Base-by-base conservation (phyloP, 768 basidiomycete genomes). In the Naematelia aurantialba region DNA sequence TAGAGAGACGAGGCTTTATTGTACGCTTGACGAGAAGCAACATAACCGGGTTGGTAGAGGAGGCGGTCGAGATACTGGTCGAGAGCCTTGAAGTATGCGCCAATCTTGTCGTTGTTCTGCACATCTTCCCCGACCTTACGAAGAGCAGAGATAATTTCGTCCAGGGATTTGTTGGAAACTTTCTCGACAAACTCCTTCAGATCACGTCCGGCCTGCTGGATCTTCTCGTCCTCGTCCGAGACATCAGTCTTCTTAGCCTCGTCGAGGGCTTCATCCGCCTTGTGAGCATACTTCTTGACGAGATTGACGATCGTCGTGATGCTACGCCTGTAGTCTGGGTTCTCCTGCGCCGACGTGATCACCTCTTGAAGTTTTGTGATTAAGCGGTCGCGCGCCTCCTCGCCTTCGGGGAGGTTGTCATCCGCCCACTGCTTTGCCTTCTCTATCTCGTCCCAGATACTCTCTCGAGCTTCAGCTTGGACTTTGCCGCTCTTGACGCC, bases 231-330 rank as follows among this genome's bases (percentile, higher is more conserved):
- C 39, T 75, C 75, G 55, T 71, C 72, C 21, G 60, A 58, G 45
- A 75, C 56, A 19, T 76, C 63, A 44, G 67, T 62, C 61, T 78
- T 75, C 10, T 72, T 67, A 46, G 62, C 58, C 61, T 75, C 72
- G n/a, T 74, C 67, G 26, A 72, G 61, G 26, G 78, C 73, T 17
- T 72, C 68, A 54, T 72, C 60, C 2, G 75, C 76, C 65, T 76
- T 76, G 50, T 62, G 47, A 14, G 73, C 74, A 68, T 80, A 80
- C 68, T 80, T 79, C 67, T 78, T 78, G 64, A 71, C 66, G 45
- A 80, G 61, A 56, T 57, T 52, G 45, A 75, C 61, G 42, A 80
- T 70, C 19, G 78, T 76, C 45, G 76, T 69, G 66, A 80, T 66
- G 1, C 77, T 61, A 51, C 77, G 62, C 30, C 72, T 61, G 69